These are phyloP conservation scores for Phaseolus lunatus DNA, from an alignment of 306 rosid genomes.

Conservation along the genomic window DNA sequence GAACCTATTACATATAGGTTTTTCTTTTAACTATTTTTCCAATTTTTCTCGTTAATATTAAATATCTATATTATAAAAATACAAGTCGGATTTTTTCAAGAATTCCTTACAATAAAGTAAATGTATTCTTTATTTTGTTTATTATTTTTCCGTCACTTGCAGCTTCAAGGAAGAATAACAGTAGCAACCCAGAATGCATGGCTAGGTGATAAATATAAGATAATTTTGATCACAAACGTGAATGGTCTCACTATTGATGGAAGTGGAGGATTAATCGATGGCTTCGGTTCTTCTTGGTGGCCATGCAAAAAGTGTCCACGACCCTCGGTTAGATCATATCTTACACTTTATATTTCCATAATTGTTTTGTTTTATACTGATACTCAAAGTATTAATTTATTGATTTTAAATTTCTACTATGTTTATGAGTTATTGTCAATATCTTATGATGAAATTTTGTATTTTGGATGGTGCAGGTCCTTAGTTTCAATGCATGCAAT, in stretches of 20 bases:
- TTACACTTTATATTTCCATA: neutral
- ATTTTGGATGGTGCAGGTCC: neutral
- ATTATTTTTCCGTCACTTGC: neutral
- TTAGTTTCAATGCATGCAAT: slow-evolving; percentile 26
- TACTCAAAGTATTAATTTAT: too few species aligned
- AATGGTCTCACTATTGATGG: slow-evolving; percentile 35
- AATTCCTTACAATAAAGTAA: neutral
- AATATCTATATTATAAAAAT: neutral
- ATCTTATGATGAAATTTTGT: too few species aligned
- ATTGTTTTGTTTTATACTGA: neutral
- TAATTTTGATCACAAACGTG: neutral
- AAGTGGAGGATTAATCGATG: slow-evolving; percentile 1
- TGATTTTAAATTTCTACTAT: too few species aligned
- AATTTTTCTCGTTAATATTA: too few species aligned
- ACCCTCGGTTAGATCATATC: neutral
- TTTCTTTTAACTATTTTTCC: too few species aligned
- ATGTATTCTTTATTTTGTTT: neutral
- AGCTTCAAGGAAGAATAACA: slow-evolving; percentile 37
- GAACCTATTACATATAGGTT: too few species aligned
- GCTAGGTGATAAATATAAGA: neutral
- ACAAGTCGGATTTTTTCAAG: neutral
- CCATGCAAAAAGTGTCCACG: neutral
- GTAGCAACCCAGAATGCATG: slow-evolving; percentile 17
- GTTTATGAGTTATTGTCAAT: too few species aligned
- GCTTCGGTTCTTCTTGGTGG: slow-evolving; percentile 44